Conservation (phyloP, 2,329 filamentous ascomycete species). For the Exophiala aquamarina region DNA sequence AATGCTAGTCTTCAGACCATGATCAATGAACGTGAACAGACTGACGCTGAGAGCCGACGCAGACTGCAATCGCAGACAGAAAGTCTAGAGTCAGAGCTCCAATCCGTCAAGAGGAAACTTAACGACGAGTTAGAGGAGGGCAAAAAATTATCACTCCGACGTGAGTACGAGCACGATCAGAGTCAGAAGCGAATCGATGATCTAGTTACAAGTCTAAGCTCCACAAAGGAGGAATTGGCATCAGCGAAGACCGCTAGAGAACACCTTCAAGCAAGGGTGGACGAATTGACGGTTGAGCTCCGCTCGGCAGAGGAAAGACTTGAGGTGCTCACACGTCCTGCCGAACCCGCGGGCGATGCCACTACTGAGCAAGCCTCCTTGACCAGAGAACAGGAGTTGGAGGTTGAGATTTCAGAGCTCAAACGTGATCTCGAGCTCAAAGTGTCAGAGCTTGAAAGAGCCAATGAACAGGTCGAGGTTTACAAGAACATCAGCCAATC, state of each 20-base stretch:
- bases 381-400: conserved; percentile 74
- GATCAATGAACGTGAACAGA: conserved; percentile 85
- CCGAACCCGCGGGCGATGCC: conserved; percentile 42
- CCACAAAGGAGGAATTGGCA: conserved; percentile 82
- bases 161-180: conserved; percentile 88
- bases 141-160: conserved; percentile 78
- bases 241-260: conserved; percentile 84
- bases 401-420: conserved; percentile 79
- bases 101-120: conserved; percentile 76
- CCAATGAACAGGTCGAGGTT: conserved; percentile 77
- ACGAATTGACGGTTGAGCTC: conserved; percentile 85
- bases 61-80: conserved; percentile 78
- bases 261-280: conserved; percentile 82
- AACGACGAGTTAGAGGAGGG: conserved; percentile 78
- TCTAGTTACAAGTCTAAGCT: conserved; percentile 73
- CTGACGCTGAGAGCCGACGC: conserved; percentile 77
- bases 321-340: conserved; percentile 72
- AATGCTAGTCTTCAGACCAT: conserved; percentile 83
- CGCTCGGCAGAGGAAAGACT: conserved; percentile 86
- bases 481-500: conserved; percentile 86
- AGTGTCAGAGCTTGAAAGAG: conserved; percentile 75
- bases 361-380: conserved; percentile 56
- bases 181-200: conserved; percentile 91
- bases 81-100: conserved; percentile 74
- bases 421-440: conserved; percentile 83